Evolutionary conservation across 345 rosid genomes (phyloP).

Genomic region (Linum tenue): DNA sequence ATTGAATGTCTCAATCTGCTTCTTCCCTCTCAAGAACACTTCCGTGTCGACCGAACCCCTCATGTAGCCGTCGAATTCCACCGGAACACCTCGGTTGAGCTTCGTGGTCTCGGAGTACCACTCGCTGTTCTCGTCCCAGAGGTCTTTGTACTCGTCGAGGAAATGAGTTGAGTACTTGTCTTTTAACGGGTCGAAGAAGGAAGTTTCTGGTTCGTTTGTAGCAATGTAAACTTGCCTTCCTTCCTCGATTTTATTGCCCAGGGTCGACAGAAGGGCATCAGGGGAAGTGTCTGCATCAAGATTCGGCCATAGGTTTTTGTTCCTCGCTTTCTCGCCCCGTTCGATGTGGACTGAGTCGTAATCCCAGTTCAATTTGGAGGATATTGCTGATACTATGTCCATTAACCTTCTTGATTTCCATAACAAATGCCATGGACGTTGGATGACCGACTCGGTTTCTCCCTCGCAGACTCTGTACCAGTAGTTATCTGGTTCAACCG

Average conservation of each 20-base stretch:
- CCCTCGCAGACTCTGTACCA: slow-evolving; percentile 98
- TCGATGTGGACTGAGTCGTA: slow-evolving; percentile 76
- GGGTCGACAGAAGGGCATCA: slow-evolving; percentile 46
- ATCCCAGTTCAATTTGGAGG: slow-evolving; percentile 80
- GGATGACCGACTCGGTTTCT: slow-evolving; percentile 62
- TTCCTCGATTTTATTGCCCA: slow-evolving; percentile 61
- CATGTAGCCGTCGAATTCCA: slow-evolving; percentile 92
- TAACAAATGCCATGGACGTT: slow-evolving; percentile 79
- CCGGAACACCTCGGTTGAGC: slow-evolving; percentile 73
- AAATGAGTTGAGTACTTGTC: slow-evolving; percentile 78
- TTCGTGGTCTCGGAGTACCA: slow-evolving; percentile 81
- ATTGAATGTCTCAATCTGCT: slow-evolving; percentile 85
- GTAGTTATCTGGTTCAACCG: slow-evolving; percentile 82
- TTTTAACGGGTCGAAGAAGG: slow-evolving; percentile 67
- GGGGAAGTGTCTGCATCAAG: slow-evolving; percentile 72
- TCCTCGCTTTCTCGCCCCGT: slow-evolving; percentile 77
- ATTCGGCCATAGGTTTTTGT: slow-evolving; percentile 81
- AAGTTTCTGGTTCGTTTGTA: slow-evolving; percentile 61
- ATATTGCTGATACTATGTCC: slow-evolving; percentile 73
- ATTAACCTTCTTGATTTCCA: slow-evolving; percentile 89
- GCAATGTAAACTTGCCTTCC: slow-evolving; percentile 77
- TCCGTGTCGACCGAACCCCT: slow-evolving; percentile 79
- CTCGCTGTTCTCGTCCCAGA: slow-evolving; percentile 78
- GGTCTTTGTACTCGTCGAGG: slow-evolving; percentile 72
- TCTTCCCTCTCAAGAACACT: slow-evolving; percentile 90